Conservation (phyloP, 2,329 filamentous ascomycete species). For the Rhexocercosporidium sp. region DNA sequence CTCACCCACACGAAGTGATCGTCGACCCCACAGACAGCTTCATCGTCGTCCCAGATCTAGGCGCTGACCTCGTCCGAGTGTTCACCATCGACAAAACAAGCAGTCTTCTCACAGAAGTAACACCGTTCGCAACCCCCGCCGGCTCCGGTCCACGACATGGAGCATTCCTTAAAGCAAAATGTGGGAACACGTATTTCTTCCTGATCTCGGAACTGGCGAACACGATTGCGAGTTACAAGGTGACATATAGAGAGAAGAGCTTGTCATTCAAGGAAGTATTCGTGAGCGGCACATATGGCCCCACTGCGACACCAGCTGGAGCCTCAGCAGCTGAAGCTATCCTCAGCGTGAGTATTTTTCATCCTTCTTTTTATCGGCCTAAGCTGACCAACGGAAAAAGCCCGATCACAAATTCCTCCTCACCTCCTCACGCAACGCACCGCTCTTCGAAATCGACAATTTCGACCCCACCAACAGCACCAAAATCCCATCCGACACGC, state of each 20-base stretch:
- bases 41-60: slow-evolving; percentile 58
- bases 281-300: slow-evolving; percentile 53
- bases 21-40: slow-evolving; percentile 57
- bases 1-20: slow-evolving; percentile 58
- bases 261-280: slow-evolving; percentile 55
- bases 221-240: slow-evolving; percentile 56
- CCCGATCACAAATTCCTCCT: slow-evolving; percentile 67
- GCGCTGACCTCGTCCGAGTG: slow-evolving; percentile 55
- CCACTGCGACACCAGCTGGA: slow-evolving; percentile 46
- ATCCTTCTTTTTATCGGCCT: slow-evolving; percentile 7
- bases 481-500: slow-evolving; percentile 62
- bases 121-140: slow-evolving; percentile 42
- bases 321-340: slow-evolving; percentile 60
- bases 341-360: slow-evolving; percentile 58
- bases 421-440: slow-evolving; percentile 71
- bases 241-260: slow-evolving; percentile 53
- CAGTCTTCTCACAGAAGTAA: slow-evolving; percentile 44
- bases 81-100: slow-evolving; percentile 45
- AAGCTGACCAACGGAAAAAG: slow-evolving; percentile 35
- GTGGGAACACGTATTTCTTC: slow-evolving; percentile 43
- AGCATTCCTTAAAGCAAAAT: slow-evolving; percentile 46
- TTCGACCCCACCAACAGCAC: slow-evolving; percentile 51
- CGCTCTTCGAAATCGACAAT: slow-evolving; percentile 54
- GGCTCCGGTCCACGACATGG: slow-evolving; percentile 61
- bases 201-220: slow-evolving; percentile 54